Evolutionary conservation across 2,329 filamentous ascomycete genomes (phyloP), one percentile per base, ranked within the genome.

Genomic region (Penicillium sclerotigenum): DNA sequence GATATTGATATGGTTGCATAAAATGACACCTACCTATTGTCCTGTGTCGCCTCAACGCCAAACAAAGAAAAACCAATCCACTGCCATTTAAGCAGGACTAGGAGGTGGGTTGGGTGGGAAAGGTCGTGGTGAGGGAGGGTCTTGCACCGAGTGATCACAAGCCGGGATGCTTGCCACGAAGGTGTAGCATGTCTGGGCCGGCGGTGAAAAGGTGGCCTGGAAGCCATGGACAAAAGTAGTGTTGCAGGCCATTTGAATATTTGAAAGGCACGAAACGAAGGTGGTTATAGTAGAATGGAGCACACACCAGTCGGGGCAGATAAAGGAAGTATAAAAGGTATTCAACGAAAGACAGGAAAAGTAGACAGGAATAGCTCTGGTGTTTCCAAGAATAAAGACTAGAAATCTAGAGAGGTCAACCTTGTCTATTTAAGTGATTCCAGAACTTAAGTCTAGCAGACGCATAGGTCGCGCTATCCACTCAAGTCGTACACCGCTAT

Each of bases 81-180:
- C 26, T 29, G 34, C n/a, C 48, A 37, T 50, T 63, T 52, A 73
- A 41, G 67, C 73, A 41, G 73, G 73, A 54, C 73, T 75, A 41
- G 73, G 73, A 37, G 73, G 73, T 22, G 73, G 73, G 55, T 75
- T 74, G 18, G 72, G 70, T 46, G 73, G 73, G 22, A 68, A 71
- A 38, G 73, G 73, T 16, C 67, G 60, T 18, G 64, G 64, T 16
- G 64, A 66, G 9, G 64, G 64, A 24, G 64, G 62, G 47, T 66
- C 64, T 55, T 65, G 63, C 24, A 66, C 63, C 1, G 64, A 66
- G 46, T 65, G 64, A 36, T 61, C 57, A 42, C 55, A 63, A 4
- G 52, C 33, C 22, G 36, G 55, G 22, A 61, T 52, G 20, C 40
- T 47, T 41, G 34, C 52, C 14, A 36, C 20, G 14, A 52, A 40